These are phyloP conservation scores for Penicillium egyptiacum DNA, from an alignment of 495 filamentous ascomycete species.

Conservation along the genomic window DNA sequence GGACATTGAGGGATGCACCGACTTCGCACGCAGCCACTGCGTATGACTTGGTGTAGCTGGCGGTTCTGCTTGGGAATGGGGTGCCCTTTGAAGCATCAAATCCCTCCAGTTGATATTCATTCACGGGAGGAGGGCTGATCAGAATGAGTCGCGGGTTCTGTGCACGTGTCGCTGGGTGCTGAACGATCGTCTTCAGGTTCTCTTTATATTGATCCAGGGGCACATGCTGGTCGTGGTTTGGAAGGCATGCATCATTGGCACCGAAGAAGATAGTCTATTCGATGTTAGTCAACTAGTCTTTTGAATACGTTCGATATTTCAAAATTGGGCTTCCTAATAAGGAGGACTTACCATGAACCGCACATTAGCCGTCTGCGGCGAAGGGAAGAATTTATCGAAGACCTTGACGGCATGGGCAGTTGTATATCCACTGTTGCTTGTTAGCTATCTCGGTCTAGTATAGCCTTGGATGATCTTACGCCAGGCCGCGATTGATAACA, in stretches of 20 bases:
- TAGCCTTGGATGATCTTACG: constrained; percentile 36
- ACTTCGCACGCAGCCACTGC: constrained; percentile 67
- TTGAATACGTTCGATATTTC: constrained; percentile 10
- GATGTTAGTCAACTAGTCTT: constrained; percentile 1
- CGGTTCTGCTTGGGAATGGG: constrained; percentile 55
- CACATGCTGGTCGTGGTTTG: constrained; percentile 66
- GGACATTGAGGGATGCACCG: constrained; percentile 59
- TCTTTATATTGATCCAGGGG: constrained; percentile 67
- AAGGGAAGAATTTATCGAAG: constrained; percentile 58
- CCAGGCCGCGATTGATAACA: constrained; percentile 66
- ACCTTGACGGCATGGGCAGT: constrained; percentile 62
- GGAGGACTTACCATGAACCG: constrained; percentile 60
- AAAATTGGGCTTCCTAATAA: not conserved
- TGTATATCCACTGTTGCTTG: constrained; percentile 60
- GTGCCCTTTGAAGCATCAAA: constrained; percentile 26
- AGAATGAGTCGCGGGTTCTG: constrained; percentile 74
- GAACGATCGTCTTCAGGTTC: constrained; percentile 68
- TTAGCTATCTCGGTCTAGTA: not conserved
- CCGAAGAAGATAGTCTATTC: constrained; percentile 76
- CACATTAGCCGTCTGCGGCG: constrained; percentile 55
- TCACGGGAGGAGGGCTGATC: constrained; percentile 75
- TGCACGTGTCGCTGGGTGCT: constrained; percentile 62
- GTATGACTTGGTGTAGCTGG: constrained; percentile 65
- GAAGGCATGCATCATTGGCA: constrained; percentile 79
- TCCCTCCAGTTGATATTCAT: constrained; percentile 65